phyloP scores from a whole-genome alignment of 257 asterid species.

The Fraxinus pennsylvanica region DNA sequence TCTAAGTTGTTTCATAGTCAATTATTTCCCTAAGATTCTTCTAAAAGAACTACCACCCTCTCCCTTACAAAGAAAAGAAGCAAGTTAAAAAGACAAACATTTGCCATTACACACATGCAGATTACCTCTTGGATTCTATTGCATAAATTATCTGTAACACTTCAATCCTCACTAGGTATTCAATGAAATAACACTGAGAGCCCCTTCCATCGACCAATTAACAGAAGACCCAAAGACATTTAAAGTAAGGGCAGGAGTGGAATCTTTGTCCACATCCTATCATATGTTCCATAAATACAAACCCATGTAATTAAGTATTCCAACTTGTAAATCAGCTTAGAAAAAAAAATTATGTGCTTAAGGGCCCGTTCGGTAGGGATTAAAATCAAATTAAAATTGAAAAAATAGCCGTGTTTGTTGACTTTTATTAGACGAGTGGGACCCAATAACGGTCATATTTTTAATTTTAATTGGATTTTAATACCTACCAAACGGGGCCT shows the following conservation, averaged over 20 bases:
- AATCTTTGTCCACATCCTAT: neutral
- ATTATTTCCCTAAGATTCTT: constrained; percentile 1
- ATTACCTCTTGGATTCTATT: neutral
- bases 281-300: neutral
- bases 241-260: neutral
- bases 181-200: neutral
- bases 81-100: neutral
- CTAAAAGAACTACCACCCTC: neutral
- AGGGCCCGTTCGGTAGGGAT: too few species aligned
- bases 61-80: neutral
- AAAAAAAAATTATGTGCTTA: too few species aligned
- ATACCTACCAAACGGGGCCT: too few species aligned
- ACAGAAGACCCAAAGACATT: neutral
- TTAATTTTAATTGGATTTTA: too few species aligned
- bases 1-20: neutral
- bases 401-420: too few species aligned
- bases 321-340: neutral
- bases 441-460: too few species aligned
- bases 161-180: neutral
- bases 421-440: too few species aligned
- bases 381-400: too few species aligned
- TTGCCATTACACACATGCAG: neutral
- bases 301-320: neutral
- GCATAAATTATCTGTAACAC: neutral
- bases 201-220: neutral